phyloP scores from a whole-genome alignment of 805 yeast species.

The Starmerella vitae region DNA sequence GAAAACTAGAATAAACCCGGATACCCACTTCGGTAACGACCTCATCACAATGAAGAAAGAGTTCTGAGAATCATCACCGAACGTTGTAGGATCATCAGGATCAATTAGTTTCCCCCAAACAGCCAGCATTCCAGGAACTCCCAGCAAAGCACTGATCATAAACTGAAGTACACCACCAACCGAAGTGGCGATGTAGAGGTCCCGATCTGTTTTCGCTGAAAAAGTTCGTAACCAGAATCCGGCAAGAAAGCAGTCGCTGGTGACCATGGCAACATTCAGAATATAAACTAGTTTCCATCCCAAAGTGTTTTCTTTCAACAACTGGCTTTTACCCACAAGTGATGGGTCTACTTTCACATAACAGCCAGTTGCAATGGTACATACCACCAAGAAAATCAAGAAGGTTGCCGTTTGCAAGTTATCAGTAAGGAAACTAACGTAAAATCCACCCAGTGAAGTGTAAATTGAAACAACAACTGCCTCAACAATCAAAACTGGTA shows the following conservation, averaged over 20 bases:
- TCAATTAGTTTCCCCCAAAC: conserved; percentile 71
- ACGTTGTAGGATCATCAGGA: conserved; percentile 28
- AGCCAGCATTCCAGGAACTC: conserved; percentile 73
- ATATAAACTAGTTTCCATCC: conserved; percentile 89
- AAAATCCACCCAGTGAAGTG: conserved; percentile 80
- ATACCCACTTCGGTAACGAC: conserved; percentile 75
- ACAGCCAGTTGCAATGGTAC: conserved; percentile 68
- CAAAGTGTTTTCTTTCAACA: conserved; percentile 50
- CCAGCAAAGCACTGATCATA: conserved; percentile 54
- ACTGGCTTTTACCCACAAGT: conserved; percentile 48
- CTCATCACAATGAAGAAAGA: conserved; percentile 52
- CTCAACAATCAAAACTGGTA: conserved; percentile 72
- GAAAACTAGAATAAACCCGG: conserved; percentile 70
- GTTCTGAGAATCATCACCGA: conserved; percentile 47
- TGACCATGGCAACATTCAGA: conserved; percentile 68
- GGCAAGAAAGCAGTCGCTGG: conserved; percentile 79
- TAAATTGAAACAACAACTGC: conserved; percentile 78
- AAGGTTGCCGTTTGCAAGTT: conserved; percentile 68
- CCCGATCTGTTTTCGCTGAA: conserved; percentile 67
- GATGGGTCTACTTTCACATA: conserved; percentile 44
- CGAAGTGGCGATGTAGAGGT: conserved; percentile 58
- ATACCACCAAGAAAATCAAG: conserved; percentile 49
- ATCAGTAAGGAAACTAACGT: conserved; percentile 78
- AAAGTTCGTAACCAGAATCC: conserved; percentile 92
- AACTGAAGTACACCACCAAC: conserved; percentile 59